Percentiles rank a stretch among this genome's conserved stretches.
These are phyloP conservation scores for Colletotrichum coccodes DNA, from an alignment of 2,329 filamentous ascomycete genomes.

Conservation along the genomic window DNA sequence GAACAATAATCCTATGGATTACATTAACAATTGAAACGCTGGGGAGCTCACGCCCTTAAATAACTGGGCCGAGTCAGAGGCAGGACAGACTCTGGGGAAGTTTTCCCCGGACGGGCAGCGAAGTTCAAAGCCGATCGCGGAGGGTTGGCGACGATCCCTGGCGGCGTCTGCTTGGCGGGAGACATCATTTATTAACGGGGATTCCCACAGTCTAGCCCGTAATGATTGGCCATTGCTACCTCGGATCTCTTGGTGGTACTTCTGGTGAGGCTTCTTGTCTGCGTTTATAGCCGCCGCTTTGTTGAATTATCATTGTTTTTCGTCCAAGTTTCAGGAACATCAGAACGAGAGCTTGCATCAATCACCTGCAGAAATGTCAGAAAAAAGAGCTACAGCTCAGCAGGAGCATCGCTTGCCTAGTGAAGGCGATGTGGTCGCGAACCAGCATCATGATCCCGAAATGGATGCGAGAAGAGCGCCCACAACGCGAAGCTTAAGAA, in stretches of 20 bases:
- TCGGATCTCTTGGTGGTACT: not conserved
- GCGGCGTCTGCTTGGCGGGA: not conserved
- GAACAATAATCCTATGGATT: not conserved
- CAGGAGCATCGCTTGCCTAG: not conserved
- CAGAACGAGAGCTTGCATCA: not conserved
- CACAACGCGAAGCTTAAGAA: conserved; percentile 32
- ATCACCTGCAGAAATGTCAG: not conserved
- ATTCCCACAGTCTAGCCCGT: not conserved
- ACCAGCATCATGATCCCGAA: not conserved
- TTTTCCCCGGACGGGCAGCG: not conserved
- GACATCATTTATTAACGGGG: not conserved
- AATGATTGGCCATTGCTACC: not conserved
- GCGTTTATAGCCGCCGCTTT: not conserved
- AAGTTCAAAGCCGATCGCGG: conserved; percentile 4
- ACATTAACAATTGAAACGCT: not conserved
- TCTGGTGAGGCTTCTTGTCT: not conserved
- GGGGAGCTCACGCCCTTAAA: not conserved
- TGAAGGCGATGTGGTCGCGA: not conserved
- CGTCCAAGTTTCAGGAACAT: too few species aligned
- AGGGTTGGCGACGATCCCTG: not conserved
- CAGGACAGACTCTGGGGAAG: too few species aligned
- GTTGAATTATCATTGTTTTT: not conserved
- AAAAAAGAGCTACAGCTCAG: not conserved
- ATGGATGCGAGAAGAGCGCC: not conserved
- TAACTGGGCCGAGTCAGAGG: not conserved